Percentiles rank a stretch among this genome's conserved stretches.
phyloP scores from a whole-genome alignment of 352 stramenopile species.

The Phytopythium ostracodes region DNA sequence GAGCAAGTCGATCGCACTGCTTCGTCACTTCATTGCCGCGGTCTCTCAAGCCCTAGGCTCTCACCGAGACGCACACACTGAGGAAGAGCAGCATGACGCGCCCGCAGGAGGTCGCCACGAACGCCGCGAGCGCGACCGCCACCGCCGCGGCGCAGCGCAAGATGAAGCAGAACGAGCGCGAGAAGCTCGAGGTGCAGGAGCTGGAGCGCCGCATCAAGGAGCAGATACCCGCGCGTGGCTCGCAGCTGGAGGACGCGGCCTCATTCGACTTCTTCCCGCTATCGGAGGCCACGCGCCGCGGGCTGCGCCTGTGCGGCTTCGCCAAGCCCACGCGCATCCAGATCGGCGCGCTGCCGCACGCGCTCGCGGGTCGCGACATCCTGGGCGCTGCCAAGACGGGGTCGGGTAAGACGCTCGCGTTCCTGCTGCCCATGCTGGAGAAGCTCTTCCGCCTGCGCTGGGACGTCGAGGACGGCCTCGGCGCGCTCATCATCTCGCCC shows the following conservation, averaged over 20 bases:
- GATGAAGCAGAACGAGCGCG: conserved; percentile 74
- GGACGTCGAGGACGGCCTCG: conserved; percentile 92
- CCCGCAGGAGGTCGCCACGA: conserved; percentile 12
- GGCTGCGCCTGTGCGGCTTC: conserved; percentile 75
- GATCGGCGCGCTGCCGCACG: conserved; percentile 81
- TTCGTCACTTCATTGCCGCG: not conserved
- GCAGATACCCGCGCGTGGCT: conserved; percentile 72
- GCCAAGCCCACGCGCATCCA: conserved; percentile 89
- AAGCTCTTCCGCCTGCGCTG: conserved; percentile 88
- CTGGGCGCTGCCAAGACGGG: conserved; percentile 92
- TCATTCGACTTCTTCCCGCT: conserved; percentile 85
- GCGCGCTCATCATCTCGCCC: conserved; percentile 96
- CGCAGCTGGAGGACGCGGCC: conserved; percentile 65
- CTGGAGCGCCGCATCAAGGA: conserved; percentile 61
- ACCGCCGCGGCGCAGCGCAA: conserved; percentile 26
- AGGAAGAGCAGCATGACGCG: not conserved
- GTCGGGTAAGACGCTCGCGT: conserved; percentile 93
- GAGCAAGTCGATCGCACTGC: not conserved
- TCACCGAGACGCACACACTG: not conserved
- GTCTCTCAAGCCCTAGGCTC: not conserved
- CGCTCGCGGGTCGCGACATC: conserved; percentile 87
- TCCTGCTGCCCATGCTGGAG: conserved; percentile 88
- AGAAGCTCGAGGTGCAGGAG: conserved; percentile 62
- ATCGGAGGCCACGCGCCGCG: conserved; percentile 72
- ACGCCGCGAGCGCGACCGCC: conserved; percentile 11